Evolutionary conservation across 352 stramenopile species (phyloP), one percentile per base, ranked within the genome.

Genomic region (Pythium aristosporum): DNA sequence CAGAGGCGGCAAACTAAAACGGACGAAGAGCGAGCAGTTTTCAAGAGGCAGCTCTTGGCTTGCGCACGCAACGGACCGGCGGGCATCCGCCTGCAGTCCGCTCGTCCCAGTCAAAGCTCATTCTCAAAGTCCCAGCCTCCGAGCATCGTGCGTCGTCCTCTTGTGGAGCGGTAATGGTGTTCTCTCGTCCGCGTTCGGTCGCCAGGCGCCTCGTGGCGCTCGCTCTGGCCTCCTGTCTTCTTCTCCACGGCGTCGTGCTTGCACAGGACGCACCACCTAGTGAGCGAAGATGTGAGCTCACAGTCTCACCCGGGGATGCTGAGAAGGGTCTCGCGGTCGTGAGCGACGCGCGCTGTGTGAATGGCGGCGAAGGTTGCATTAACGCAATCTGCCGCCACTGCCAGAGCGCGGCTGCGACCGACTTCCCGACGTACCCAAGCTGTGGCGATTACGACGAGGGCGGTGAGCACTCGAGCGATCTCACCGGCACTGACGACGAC

Each of bases 371-470:
- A 0, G 47, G 47, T 13, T 53, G 47, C 47, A 53, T 53, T 25
- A 23, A 53, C 25, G 23, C 23, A 13, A 53, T 53, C 25, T 53
- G 47, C 15, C 47, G 47, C 25, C 47, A 53, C 25, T 53, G 47
- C 47, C n/a, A 18, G 4, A 36, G 10, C 25, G 13, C 13, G 1
- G 25, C 23, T 15, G 2, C 47, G 25, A 39, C 23, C 23, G 47
- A 53, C 5, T 34, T 53, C 47, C 21, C 47, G 10, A 36, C 23
- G 7, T 53, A 37, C 47, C 47, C 47, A 25, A 36, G 25, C 23
- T 53, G 47, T 21, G 7, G 23, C 13, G 47, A 39, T 12, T 39
- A 53, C 25, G 23, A 23, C 39, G 13, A 13, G 2, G 34, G 34
- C 34, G 34, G 34, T 39, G 34, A 9, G 9, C 12, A 46, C 39